Evolutionary conservation across 495 filamentous ascomycete genomes (phyloP), one percentile per base, ranked within the genome.

Genomic region (Aspergillus coremiiformis): DNA sequence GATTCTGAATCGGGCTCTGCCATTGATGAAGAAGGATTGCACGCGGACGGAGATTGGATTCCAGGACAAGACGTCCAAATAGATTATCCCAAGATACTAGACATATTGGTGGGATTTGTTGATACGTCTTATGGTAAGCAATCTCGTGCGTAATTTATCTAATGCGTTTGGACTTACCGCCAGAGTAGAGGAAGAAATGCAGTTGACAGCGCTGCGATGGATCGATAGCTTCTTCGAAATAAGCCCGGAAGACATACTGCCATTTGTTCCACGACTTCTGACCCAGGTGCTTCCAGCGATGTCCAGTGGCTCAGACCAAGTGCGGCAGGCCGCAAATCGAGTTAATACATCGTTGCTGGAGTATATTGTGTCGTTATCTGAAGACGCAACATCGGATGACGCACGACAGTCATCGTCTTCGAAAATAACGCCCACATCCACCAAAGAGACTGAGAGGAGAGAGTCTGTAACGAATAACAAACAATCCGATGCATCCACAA

Each of bases 21-120:
- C 5, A 70, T 72, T 33, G 83, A 84, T 22, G 84, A 86, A 20
- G 83, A 85, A 23, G 74, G 73, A 6, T 79, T 79, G 37, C 84
- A 72, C 11, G 60, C 76, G 35, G 91, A 96, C 55, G 91, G 89
- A 45, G 91, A 95, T 55, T 99, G 90, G 90, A 81, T 97, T 19
- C 94, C 94, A 0, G 94, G 94, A 3, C 93, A 97, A 72, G 94
- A 99, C 68, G 89, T 97, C 4, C 85, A 93, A 48, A 87, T 99
- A 47, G 92, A 97, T 67, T 84, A 95, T 67, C 84, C 87, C 48
- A 90, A 84, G 59, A 93, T 97, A 33, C 69, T 99, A 33, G 87
- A 95, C 57, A 96, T 97, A 22, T 70, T 99, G 44, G 90, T 96
- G 8, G 83, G 83, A 12, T 96, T 95, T 58, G 79, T 98, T 24